Base-by-base conservation (phyloP, 2,329 filamentous ascomycete species). In the Trichoderma arundinaceum region DNA sequence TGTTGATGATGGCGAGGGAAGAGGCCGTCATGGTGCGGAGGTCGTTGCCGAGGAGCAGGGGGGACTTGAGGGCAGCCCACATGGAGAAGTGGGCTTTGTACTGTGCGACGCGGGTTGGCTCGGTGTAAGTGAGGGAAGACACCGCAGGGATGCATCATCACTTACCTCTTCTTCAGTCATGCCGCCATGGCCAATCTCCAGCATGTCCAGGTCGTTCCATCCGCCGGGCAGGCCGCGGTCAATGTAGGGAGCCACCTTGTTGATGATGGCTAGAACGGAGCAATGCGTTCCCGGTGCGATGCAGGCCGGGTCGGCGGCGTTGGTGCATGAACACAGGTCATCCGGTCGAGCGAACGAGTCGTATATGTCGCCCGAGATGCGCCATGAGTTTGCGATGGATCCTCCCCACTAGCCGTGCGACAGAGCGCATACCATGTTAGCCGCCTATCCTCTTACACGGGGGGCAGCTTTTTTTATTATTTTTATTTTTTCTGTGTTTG, bases 61-160 rank as follows among this genome's bases (percentile, higher is more conserved):
- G 79, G 0, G 78, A 80, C 68, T 81, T 82, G 53, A 81, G 76
- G 56, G 80, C 79, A 0, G 80, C 77, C 79, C 79, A 82, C 69
- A 82, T 78, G 22, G 79, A 73, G 54, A 82, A 80, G 67, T 82
- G 80, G 22, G 79, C 61, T 54, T 65, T 65, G 54, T 67, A 65
- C 54, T 64, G 39, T 44, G 22, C 4, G 22, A 28, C 22, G 22
- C 22, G 22, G 22, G 22, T 28, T 28, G 4, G 22, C 13, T 13
- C 28, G 43, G 10, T 60, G 44, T 43, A 32, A 61, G 58, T 60
- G n/a, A 1, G 17, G 38, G 12, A 54, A 38, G 49, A 15, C 49
- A n/a, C n/a, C n/a, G n/a, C n/a, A n/a, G n/a, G n/a, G n/a, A n/a
- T n/a, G n/a, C 48, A 53, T 52, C n/a, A 57, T 12, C 7, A 13